Evolutionary conservation across 2,329 filamentous ascomycete species (phyloP).

Genomic region (Rhynchosporium secalis): DNA sequence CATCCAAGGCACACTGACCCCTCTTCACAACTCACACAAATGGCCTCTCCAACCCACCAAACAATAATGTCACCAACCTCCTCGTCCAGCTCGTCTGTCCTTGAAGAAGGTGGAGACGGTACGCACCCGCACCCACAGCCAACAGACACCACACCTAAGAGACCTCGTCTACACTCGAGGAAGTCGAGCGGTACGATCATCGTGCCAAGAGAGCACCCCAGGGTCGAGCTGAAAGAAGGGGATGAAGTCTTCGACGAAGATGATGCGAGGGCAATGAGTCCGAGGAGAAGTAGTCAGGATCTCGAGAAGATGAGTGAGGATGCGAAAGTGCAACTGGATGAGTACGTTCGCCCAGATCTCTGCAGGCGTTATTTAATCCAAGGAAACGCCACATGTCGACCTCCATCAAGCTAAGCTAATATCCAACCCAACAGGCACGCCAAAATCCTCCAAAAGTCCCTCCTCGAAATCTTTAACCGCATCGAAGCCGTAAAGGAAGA

Average conservation of each 20-base stretch:
- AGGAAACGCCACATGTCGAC: too few relatives aligned
- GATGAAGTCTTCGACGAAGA: slow-evolving; percentile 71
- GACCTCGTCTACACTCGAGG: slow-evolving; percentile 69
- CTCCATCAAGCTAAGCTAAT: slow-evolving; percentile 7
- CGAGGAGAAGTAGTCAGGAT: slow-evolving; percentile 85
- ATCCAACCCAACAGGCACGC: slow-evolving; percentile 65
- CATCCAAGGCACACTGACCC: not conserved
- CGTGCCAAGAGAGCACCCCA: slow-evolving; percentile 73
- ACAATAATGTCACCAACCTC: slow-evolving; percentile 10
- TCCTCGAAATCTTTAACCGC: slow-evolving; percentile 85
- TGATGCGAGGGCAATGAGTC: slow-evolving; percentile 93
- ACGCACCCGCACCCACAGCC: slow-evolving; percentile 10
- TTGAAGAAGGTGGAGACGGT: slow-evolving; percentile 10
- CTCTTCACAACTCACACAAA: not conserved
- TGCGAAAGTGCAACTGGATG: slow-evolving; percentile 63
- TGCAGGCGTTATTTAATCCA: not conserved
- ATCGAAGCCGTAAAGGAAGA: slow-evolving; percentile 94
- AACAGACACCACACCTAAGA: slow-evolving; percentile 32
- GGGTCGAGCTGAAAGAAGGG: slow-evolving; percentile 70
- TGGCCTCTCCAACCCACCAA: not conserved
- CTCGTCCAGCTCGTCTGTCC: slow-evolving; percentile 13
- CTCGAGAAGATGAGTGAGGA: slow-evolving; percentile 84
- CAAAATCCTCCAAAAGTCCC: slow-evolving; percentile 81
- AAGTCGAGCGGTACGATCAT: slow-evolving; percentile 83
- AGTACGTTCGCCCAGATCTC: slow-evolving; percentile 47